Evolutionary conservation across 371 early-diverging fungal genomes (phyloP).

Genomic region (Rhizopus stolonifer): DNA sequence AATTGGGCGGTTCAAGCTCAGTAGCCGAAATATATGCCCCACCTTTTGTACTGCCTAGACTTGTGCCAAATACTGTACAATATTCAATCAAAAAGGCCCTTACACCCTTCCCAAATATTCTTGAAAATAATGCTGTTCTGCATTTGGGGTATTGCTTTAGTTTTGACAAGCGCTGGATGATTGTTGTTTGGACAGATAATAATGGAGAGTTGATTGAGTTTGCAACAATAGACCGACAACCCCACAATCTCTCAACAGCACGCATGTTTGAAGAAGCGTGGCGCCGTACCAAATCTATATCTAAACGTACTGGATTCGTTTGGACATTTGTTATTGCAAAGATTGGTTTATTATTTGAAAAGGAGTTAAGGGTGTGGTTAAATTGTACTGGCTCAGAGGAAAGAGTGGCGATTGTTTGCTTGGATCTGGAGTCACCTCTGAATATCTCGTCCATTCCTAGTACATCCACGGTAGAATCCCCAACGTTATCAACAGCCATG

Average conservation of each 20-base stretch:
- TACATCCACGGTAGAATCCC: not conserved
- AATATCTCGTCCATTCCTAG: constrained; percentile 16
- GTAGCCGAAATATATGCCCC: constrained; percentile 50
- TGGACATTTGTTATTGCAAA: constrained; percentile 52
- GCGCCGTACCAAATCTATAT: constrained; percentile 32
- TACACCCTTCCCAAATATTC: constrained; percentile 24
- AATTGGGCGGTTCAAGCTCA: not conserved
- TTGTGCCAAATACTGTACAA: constrained; percentile 37
- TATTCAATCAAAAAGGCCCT: constrained; percentile 41
- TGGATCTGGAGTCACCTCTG: constrained; percentile 53
- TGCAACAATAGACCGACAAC: constrained; percentile 23
- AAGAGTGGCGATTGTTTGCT: constrained; percentile 45
- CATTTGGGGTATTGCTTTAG: constrained; percentile 63
- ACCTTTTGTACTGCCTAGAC: constrained; percentile 52
- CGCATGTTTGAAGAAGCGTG: constrained; percentile 44
- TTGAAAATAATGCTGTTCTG: constrained; percentile 39
- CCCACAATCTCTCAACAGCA: constrained; percentile 2
- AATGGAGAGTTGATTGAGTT: constrained; percentile 58
- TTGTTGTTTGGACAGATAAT: constrained; percentile 62
- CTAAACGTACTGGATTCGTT: constrained; percentile 30
- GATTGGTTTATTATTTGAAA: constrained; percentile 43
- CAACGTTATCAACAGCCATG: not conserved
- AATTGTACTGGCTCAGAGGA: constrained; percentile 28
- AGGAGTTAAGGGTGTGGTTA: constrained; percentile 48
- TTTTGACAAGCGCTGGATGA: constrained; percentile 55